Percentiles rank a stretch among this genome's conserved stretches.
Evolutionary conservation across 768 basidiomycete genomes (phyloP).

Genomic region (Hypholoma sublateritium): DNA sequence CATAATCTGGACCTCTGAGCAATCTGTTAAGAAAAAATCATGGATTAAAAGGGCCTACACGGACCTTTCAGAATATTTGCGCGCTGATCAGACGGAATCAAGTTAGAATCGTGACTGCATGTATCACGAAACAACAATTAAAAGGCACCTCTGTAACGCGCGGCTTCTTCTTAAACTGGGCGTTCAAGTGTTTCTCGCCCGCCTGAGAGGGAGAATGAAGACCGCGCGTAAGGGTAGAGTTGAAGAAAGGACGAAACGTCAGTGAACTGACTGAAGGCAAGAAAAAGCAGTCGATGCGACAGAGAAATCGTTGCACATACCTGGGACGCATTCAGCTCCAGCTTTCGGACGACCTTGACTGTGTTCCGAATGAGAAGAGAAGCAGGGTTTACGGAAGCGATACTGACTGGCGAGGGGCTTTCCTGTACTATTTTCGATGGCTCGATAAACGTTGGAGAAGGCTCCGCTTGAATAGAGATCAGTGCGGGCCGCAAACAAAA

Average conservation of each 20-base stretch:
- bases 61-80: conserved; percentile 95
- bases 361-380: conserved; percentile 19
- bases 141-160: conserved; percentile 93
- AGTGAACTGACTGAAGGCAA: conserved; percentile 20
- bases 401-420: conserved; percentile 80
- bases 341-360: conserved; percentile 96
- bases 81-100: conserved; percentile 55
- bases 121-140: conserved; percentile 16
- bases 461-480: conserved; percentile 61
- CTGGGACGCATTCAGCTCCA: conserved; percentile 87
- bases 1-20: conserved; percentile 97
- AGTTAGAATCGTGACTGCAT: conserved; percentile 28
- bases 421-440: conserved; percentile 70
- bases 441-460: conserved; percentile 99
- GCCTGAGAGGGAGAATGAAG: conserved; percentile 46
- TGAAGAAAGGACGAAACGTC: conserved; percentile 20
- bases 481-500: conserved; percentile 8
- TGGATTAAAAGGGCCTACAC: conserved; percentile 10
- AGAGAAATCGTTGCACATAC: conserved; percentile 49
- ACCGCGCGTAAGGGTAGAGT: conserved; percentile 33
- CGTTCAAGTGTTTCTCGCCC: conserved; percentile 90
- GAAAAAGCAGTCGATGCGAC: conserved; percentile 19
- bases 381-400: conserved; percentile 7
- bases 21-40: conserved; percentile 7
- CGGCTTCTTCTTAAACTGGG: conserved; percentile 95